phyloP scores from a whole-genome alignment of 805 yeast species.

The Candida xiaguanensis region DNA sequence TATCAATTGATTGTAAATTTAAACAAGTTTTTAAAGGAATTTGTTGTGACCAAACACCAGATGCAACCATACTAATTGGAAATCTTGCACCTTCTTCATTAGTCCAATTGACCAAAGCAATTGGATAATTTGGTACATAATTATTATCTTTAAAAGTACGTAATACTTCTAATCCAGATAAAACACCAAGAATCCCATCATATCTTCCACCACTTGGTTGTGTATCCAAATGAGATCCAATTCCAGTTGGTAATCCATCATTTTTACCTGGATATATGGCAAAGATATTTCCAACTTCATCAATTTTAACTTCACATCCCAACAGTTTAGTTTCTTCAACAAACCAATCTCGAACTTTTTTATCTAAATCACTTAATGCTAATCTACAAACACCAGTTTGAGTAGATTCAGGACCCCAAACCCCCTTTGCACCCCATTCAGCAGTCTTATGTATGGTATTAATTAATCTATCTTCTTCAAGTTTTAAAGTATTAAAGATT shows the following conservation, averaged over 20 bases:
- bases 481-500: slow-evolving; percentile 1
- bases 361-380: slow-evolving; percentile 61
- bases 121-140: slow-evolving; percentile 60
- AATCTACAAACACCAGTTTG: slow-evolving; percentile 69
- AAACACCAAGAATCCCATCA: slow-evolving; percentile 70
- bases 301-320: slow-evolving; percentile 59
- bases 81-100: slow-evolving; percentile 80
- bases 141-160: slow-evolving; percentile 60
- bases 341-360: slow-evolving; percentile 65
- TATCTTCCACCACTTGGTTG: slow-evolving; percentile 79
- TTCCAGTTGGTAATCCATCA: slow-evolving; percentile 52
- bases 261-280: slow-evolving; percentile 57
- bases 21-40: slow-evolving; percentile 47
- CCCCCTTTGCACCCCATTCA: slow-evolving; percentile 57
- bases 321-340: slow-evolving; percentile 45
- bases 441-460: slow-evolving; percentile 63
- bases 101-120: slow-evolving; percentile 66
- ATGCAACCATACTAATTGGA: slow-evolving; percentile 64
- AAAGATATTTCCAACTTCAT: slow-evolving; percentile 67
- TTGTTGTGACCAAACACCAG: slow-evolving; percentile 63
- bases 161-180: slow-evolving; percentile 63
- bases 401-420: slow-evolving; percentile 54
- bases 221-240: slow-evolving; percentile 73
- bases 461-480: slow-evolving; percentile 41
- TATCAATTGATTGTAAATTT: slow-evolving; percentile 51